Evolutionary conservation across 2,329 filamentous ascomycete species (phyloP).

Genomic region (Purpureocillium takamizusanense): DNA sequence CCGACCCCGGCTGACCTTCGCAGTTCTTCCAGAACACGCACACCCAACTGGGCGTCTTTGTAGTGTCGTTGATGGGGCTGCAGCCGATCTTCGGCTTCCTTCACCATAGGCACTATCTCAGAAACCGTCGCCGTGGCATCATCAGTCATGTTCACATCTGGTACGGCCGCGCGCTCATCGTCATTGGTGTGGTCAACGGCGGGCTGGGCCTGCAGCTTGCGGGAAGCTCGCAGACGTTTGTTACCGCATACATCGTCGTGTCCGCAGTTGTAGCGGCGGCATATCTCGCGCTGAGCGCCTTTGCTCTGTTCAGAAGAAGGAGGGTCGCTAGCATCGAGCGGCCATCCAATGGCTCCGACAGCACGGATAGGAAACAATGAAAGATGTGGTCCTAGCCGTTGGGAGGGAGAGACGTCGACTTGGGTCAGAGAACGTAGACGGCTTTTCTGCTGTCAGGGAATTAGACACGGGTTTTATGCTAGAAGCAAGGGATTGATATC

Average conservation of each 20-base stretch:
- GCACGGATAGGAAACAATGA: no score
- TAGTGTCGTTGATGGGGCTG: slow-evolving; percentile 43
- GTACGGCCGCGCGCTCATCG: slow-evolving; percentile 49
- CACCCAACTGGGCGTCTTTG: slow-evolving; percentile 45
- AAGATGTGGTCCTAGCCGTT: no score
- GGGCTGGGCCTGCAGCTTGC: slow-evolving; percentile 50
- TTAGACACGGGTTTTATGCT: no score
- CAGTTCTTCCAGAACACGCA: slow-evolving; percentile 46
- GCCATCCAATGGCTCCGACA: no score
- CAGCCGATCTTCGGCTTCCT: slow-evolving; percentile 49
- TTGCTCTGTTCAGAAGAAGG: slow-evolving; percentile 5
- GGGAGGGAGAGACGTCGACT: no score
- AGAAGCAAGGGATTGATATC: no score
- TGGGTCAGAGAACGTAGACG: no score
- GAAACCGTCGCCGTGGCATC: slow-evolving; percentile 34
- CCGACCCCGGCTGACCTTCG: slow-evolving; percentile 10
- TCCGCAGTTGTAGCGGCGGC: slow-evolving; percentile 36
- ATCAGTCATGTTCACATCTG: slow-evolving; percentile 52
- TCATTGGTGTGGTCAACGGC: slow-evolving; percentile 54
- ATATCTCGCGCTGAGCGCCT: slow-evolving; percentile 28
- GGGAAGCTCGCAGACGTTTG: slow-evolving; percentile 25
- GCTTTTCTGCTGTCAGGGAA: no score
- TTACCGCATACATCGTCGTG: slow-evolving; percentile 48
- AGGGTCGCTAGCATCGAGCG: neutral
- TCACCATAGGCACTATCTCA: slow-evolving; percentile 47